Base-by-base conservation (phyloP, 148 eudicot species). In the Silene conica region DNA sequence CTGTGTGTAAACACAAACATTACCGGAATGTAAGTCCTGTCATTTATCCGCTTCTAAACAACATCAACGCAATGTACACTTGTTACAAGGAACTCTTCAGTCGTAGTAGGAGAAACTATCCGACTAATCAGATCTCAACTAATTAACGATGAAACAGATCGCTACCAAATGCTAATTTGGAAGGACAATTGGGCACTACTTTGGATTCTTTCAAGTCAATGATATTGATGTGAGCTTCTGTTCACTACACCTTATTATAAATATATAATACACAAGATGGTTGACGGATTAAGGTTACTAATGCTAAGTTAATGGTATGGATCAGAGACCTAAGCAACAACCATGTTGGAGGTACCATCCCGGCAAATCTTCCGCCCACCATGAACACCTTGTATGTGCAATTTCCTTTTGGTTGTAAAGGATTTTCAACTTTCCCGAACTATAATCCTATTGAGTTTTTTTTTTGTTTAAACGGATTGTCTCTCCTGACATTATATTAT, bases 281-380 rank as follows among this genome's bases (percentile, higher is more conserved):
- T 58, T 59, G 23, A 58, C 66, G 68, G 31, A 43, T 21, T 25
- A 69, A 68, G 66, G 5, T 68, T 83, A 56, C 77, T 70, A 63
- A 67, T 56, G 18, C 57, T 34, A 50, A 70, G 48, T 77, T 62
- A 0, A 62, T 72, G 71, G 16, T 58, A 22, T 74, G 73, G 54
- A 20, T 66, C 94, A 96, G 99, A 78, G 92, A 96, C 83, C 80
- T 92, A 63, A 87, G 94, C 85, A 80, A 79, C 86, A 96, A 96
- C 64, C 94, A 82, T 60, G 89, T 96, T 70, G 99, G 94, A 67
- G 97, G 97, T 70, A 83, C 82, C 56, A 85, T 96, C 52, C 99
- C 99, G 12, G 83, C 88, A 34, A 85, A 83, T 75, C 81, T 96
- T 74, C 99, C 99, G 22, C 78, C 81, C 34, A 96, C 99, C n/a